Percentiles rank a stretch among this genome's conserved stretches.
These are phyloP conservation scores for Xylaria telfairii DNA, from an alignment of 495 filamentous ascomycete species.

Conservation along the genomic window DNA sequence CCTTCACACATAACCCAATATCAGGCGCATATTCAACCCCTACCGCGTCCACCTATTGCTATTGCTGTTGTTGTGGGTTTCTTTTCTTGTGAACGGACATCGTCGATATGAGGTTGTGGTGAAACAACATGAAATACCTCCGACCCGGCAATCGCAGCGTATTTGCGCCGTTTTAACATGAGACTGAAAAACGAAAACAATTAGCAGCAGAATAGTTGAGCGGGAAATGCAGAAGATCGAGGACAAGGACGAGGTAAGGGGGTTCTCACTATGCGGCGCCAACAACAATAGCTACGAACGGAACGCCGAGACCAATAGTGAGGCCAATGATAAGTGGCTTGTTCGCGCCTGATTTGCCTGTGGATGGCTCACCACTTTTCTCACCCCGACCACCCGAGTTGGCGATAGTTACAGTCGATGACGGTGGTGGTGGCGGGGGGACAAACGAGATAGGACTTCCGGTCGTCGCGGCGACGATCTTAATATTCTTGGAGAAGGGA, in stretches of 20 bases:
- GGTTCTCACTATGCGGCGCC: slow-evolving; percentile 43
- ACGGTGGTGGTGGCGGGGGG: slow-evolving; percentile 36
- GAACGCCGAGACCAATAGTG: slow-evolving; percentile 51
- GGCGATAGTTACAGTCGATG: slow-evolving; percentile 31
- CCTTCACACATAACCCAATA: not conserved
- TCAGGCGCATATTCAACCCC: not conserved
- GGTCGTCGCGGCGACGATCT: slow-evolving; percentile 43
- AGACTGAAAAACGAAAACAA: slow-evolving; percentile 20
- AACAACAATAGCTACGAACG: slow-evolving; percentile 41
- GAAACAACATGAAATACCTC: slow-evolving; percentile 14
- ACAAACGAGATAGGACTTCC: slow-evolving; percentile 43
- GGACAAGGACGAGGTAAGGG: not conserved
- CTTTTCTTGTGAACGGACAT: not conserved
- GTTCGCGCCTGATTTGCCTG: slow-evolving; percentile 36
- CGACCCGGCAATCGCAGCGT: slow-evolving; percentile 16
- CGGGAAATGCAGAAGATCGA: slow-evolving; percentile 7
- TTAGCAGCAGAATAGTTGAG: not conserved
- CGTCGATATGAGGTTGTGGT: not conserved
- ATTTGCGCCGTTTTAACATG: slow-evolving; percentile 28
- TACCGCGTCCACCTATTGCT: not conserved
- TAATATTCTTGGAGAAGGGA: slow-evolving; percentile 47
- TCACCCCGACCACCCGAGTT: slow-evolving; percentile 8
- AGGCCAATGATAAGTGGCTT: slow-evolving; percentile 52
- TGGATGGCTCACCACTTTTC: slow-evolving; percentile 21
- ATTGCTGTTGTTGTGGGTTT: not conserved